phyloP scores from a whole-genome alignment of 805 yeast genomes.

The Wickerhamiella shivajii region DNA sequence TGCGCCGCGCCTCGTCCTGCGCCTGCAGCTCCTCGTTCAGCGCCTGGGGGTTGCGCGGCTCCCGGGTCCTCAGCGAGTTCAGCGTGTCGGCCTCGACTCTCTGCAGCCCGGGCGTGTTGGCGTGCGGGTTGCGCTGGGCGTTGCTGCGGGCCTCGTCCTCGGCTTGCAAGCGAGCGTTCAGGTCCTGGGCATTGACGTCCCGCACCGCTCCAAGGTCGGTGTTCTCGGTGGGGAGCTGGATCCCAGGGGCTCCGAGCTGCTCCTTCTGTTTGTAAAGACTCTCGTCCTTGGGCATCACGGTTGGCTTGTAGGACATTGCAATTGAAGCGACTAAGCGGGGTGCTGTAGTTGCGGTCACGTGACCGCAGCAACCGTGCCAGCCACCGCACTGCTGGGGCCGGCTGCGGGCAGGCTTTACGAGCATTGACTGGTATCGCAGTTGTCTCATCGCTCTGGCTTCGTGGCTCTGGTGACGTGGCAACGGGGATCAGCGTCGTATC shows the following conservation, averaged over 20 bases:
- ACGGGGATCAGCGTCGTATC: too few relatives aligned
- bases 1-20: slow-evolving; percentile 34
- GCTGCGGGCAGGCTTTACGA: too few relatives aligned
- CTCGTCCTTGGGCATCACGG: slow-evolving; percentile 24
- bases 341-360: too few relatives aligned
- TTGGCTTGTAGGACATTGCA: slow-evolving; percentile 21
- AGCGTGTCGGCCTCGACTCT: slow-evolving; percentile 48
- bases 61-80: slow-evolving; percentile 47
- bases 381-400: too few relatives aligned
- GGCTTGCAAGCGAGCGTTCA: slow-evolving; percentile 33
- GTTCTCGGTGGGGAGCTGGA: slow-evolving; percentile 48
- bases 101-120: slow-evolving; percentile 18
- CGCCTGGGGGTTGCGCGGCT: slow-evolving; percentile 36
- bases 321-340: too few relatives aligned
- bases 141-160: slow-evolving; percentile 45
- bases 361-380: too few relatives aligned
- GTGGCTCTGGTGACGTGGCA: too few relatives aligned
- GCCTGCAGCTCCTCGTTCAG: slow-evolving; percentile 23
- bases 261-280: slow-evolving; percentile 8
- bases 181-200: slow-evolving; percentile 41
- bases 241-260: slow-evolving; percentile 54
- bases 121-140: slow-evolving; percentile 14
- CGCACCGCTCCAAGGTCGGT: slow-evolving; percentile 47
- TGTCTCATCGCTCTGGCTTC: too few relatives aligned
- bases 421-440: too few relatives aligned